Base-by-base conservation (phyloP, 2,329 filamentous ascomycete species). In the Hypoxylon sp. region DNA sequence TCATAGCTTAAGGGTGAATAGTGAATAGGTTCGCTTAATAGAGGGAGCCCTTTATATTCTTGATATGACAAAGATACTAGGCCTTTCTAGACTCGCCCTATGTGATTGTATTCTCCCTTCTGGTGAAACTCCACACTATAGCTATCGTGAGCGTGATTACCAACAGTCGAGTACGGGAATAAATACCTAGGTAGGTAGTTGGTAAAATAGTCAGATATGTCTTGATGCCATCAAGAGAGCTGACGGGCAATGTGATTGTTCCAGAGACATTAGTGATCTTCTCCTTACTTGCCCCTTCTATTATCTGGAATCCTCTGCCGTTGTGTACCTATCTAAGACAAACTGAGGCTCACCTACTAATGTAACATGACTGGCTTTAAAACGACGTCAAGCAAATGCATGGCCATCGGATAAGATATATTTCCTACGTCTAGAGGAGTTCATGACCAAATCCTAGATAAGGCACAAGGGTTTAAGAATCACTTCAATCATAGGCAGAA, bases 261-360 rank as follows among this genome's bases (percentile, higher is more conserved):
- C 4, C 14, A 36, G 13, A 14, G 34, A 36, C 34, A n/a, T 2
- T 36, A 14, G 34, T 9, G 9, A 19, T 43, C 9, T 43, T 21
- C 38, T 43, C 13, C 34, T 36, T 2, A 11, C 5, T 17, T 19
- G 5, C 4, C 38, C 5, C n/a, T 43, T 43, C 10, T 43, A 43
- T 21, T 10, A 43, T 30, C 13, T 5, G 9, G 7, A 36, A 38
- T 4, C 34, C 30, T 38, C 28, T 32, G 32, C 25, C 17, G 30
- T 25, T 19, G 23, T 36, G 11, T 61, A 57, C 61, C 61, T 65
- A 58, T 62, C 61, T 65, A 34, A 57, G 62, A 68, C 62, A 60
- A 38, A 41, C 56, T 67, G 62, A 68, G 66, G 58, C 53, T 60
- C 58, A 53, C 53, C 43, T 57, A 17, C 25, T 11, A 21, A 68